Evolutionary conservation across 768 basidiomycete species (phyloP).

Genomic region (Tricholoma sp.): DNA sequence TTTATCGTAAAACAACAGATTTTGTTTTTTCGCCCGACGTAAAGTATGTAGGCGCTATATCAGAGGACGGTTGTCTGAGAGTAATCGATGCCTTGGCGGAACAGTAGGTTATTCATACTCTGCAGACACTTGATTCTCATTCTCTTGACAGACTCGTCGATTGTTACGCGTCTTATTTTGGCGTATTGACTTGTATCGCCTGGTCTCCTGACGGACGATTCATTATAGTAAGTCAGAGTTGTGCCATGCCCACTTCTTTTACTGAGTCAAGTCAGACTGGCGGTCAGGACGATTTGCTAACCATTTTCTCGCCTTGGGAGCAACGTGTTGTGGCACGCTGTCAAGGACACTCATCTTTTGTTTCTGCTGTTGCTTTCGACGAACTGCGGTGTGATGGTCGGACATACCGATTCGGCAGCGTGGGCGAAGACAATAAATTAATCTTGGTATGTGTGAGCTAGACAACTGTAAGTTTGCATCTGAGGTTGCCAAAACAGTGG

Average conservation of each 20-base stretch:
- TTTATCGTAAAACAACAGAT: constrained; percentile 37
- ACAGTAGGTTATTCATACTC: constrained; percentile 47
- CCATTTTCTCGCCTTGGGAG: constrained; percentile 93
- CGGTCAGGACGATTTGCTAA: constrained; percentile 94
- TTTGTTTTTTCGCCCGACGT: constrained; percentile 94
- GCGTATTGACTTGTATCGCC: constrained; percentile 80
- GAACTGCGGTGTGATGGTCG: constrained; percentile 82
- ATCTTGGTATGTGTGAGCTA: constrained; percentile 57
- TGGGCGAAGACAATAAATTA: constrained; percentile 95
- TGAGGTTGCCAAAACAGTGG: constrained; percentile 53
- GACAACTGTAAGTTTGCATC: neutral
- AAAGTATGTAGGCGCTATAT: constrained; percentile 82
- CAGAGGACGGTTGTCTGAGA: constrained; percentile 88
- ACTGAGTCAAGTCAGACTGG: constrained; percentile 56
- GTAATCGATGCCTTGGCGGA: constrained; percentile 87
- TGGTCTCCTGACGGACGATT: constrained; percentile 98
- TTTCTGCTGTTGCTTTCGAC: constrained; percentile 87
- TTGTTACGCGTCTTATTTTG: constrained; percentile 94
- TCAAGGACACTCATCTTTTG: constrained; percentile 95
- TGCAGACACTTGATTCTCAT: neutral
- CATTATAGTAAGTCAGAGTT: constrained; percentile 55
- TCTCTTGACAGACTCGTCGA: constrained; percentile 67
- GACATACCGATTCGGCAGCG: constrained; percentile 92
- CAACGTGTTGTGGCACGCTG: constrained; percentile 92
- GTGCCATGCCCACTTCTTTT: constrained; percentile 1